Evolutionary conservation across 2,329 filamentous ascomycete genomes (phyloP), one percentile per base, ranked within the genome.

Genomic region (Aplosporella prunicola): DNA sequence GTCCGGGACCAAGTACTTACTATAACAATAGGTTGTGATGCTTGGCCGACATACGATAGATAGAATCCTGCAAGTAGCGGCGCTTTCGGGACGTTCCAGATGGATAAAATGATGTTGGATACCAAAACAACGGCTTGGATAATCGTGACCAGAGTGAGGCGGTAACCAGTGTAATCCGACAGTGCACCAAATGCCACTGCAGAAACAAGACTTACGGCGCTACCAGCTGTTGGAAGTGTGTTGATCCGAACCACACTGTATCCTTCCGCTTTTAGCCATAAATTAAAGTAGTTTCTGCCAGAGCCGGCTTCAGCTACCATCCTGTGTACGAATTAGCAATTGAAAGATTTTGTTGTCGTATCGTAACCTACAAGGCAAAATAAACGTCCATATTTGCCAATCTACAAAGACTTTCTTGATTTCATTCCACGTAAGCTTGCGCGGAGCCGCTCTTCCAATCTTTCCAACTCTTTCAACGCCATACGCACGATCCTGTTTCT

Each of bases 331-430:
- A 15, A 13, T 26, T n/a, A 20, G 20, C 18, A 11, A 8, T 24
- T 20, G 13, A 8, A n/a, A 8, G n/a, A 15, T n/a, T n/a, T n/a
- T n/a, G n/a, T n/a, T n/a, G n/a, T n/a, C n/a, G n/a, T n/a, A 25
- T 5, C 9, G 2, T 24, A 24, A 3, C 22, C 14, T 35, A 35
- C 33, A 35, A 26, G 33, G 33, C 9, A 35, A 5, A 14, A 35
- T 29, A 15, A 36, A 36, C 10, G 22, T 28, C 35, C 35, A 39
- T 14, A 39, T 13, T 16, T 39, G 38, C 38, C 38, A 40, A 10
- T 24, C 16, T 2, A 22, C 29, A 16, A 28, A 40, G 24, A 40
- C 32, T 3, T 35, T 15, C 17, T 35, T 35, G 24, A 40, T 14
- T 5, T n/a, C 26, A 8, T 22, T 20, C 38, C 31, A 30, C 10